Conservation (phyloP, 805 yeast genomes). For the Komagataella pastoris region DNA sequence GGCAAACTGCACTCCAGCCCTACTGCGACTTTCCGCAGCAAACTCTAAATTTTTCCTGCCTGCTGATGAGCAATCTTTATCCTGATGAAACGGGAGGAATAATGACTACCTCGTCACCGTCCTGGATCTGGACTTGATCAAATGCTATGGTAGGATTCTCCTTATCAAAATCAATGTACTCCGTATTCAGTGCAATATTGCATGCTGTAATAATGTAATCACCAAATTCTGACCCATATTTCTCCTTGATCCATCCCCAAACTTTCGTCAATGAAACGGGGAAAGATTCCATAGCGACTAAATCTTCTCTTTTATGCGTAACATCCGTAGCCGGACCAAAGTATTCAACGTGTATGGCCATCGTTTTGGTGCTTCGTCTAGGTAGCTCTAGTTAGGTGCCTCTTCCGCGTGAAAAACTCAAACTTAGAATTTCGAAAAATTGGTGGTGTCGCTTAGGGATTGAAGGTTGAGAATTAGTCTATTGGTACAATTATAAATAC, state of each 20-base stretch:
- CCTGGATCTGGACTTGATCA: slow-evolving; percentile 2
- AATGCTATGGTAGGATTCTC: slow-evolving; percentile 1
- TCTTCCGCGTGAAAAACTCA: neutral
- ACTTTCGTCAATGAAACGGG: neutral
- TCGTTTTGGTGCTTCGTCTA: neutral
- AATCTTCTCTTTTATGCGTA: slow-evolving; percentile 7
- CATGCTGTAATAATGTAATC: slow-evolving; percentile 10
- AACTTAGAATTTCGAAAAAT: neutral
- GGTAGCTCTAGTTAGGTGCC: neutral
- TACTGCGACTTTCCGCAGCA: neutral
- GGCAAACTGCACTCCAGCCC: neutral
- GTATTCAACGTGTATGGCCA: slow-evolving; percentile 10
- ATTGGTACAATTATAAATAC: neutral
- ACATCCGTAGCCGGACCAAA: slow-evolving; percentile 18
- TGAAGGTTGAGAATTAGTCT: neutral
- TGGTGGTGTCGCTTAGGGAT: neutral
- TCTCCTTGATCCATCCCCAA: neutral
- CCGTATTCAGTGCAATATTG: slow-evolving; percentile 15
- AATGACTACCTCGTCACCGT: slow-evolving; percentile 12
- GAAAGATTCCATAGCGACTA: neutral
- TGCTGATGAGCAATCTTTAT: slow-evolving; percentile 1
- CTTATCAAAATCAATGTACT: slow-evolving; percentile 12
- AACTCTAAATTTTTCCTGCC: neutral
- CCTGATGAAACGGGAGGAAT: slow-evolving; percentile 20
- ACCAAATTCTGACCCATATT: slow-evolving; percentile 5